These are phyloP conservation scores for Haplosporangium sp. DNA, from an alignment of 371 early-diverging fungal genomes.

Conservation along the genomic window DNA sequence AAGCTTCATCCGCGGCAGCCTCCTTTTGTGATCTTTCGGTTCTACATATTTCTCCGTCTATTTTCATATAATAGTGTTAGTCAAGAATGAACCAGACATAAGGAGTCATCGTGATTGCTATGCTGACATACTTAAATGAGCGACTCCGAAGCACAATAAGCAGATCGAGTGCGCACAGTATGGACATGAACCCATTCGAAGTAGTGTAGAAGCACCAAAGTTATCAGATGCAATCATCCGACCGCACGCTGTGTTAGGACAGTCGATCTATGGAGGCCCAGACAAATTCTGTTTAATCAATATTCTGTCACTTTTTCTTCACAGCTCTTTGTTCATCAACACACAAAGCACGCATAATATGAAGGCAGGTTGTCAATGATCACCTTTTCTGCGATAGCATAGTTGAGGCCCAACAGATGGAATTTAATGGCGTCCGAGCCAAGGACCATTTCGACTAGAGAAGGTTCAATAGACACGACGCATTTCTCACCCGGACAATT, in stretches of 20 bases:
- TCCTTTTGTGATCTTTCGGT: neutral
- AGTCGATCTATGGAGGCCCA: constrained; percentile 1
- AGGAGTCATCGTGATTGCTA: neutral
- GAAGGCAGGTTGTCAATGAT: neutral
- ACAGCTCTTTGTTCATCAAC: neutral
- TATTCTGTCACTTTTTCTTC: no score
- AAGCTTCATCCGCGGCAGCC: constrained; percentile 4
- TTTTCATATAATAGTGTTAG: constrained; percentile 7
- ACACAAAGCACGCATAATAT: neutral
- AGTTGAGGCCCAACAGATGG: neutral
- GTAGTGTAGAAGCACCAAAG: no score
- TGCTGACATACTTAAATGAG: constrained; percentile 14
- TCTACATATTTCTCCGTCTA: neutral
- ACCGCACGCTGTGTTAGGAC: constrained; percentile 13
- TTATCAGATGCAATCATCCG: constrained; percentile 8
- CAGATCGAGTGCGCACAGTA: constrained; percentile 19
- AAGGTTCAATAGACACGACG: neutral
- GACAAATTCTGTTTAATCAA: neutral
- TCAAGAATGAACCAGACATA: neutral
- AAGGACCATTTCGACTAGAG: neutral
- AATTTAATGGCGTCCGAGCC: neutral
- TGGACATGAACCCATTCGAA: constrained; percentile 5
- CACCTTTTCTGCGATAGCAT: neutral
- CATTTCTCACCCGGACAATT: neutral
- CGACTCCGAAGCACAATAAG: constrained; percentile 8